phyloP scores from a whole-genome alignment of 1,284 basidiomycete genomes.

The Inonotus obliquus region DNA sequence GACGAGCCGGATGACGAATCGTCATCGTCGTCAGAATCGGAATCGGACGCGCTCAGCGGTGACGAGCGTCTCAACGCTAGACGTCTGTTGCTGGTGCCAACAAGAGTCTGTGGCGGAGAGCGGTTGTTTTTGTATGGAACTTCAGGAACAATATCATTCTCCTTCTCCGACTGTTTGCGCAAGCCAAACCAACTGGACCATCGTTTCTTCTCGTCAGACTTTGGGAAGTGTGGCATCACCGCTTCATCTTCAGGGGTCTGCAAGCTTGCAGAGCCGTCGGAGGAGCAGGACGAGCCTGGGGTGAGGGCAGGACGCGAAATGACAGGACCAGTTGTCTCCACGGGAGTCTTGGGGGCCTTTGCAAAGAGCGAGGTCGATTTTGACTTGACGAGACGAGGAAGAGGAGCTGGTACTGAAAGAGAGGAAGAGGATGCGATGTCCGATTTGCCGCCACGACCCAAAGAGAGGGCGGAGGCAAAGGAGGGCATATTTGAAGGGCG shows the following conservation, averaged over 20 bases:
- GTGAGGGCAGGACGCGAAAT: constrained; percentile 20
- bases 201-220: constrained; percentile 42
- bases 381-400: constrained; percentile 17
- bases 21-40: constrained; percentile 23
- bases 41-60: constrained; percentile 27
- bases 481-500: constrained; percentile 40
- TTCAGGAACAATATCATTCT: constrained; percentile 2
- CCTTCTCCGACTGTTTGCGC: constrained; percentile 35
- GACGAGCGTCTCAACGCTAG: constrained; percentile 11
- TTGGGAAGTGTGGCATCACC: constrained; percentile 31
- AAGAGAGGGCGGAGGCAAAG: constrained; percentile 48
- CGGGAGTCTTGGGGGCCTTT: constrained; percentile 26
- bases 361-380: constrained; percentile 21
- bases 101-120: neutral
- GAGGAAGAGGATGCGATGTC: constrained; percentile 25
- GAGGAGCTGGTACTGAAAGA: constrained; percentile 20
- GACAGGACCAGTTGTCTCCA: constrained; percentile 16
- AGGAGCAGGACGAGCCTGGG: constrained; percentile 53
- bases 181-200: constrained; percentile 40
- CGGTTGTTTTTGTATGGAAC: neutral
- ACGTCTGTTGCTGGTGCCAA: constrained; percentile 10
- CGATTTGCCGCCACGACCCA: constrained; percentile 47
- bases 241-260: constrained; percentile 60
- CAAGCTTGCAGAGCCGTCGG: constrained; percentile 52
- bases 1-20: constrained; percentile 22